phyloP scores from a whole-genome alignment of 108 stramenopile species.

The Cyclostephanos tholiformis region DNA sequence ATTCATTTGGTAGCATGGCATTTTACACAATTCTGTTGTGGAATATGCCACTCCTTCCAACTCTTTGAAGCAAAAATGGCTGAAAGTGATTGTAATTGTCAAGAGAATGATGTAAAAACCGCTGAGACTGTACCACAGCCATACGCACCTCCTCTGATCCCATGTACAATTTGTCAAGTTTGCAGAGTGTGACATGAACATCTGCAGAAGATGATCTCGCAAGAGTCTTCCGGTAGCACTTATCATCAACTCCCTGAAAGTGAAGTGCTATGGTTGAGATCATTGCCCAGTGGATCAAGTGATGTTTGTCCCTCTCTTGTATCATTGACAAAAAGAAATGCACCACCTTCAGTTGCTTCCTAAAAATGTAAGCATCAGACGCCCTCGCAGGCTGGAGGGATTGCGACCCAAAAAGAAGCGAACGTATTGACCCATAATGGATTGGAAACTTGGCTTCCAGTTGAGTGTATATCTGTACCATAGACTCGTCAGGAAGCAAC shows the following conservation, averaged over 20 bases:
- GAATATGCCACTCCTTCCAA: neutral
- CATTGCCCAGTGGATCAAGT: neutral
- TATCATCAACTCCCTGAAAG: neutral
- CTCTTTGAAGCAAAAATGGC: neutral
- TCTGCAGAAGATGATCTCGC: neutral
- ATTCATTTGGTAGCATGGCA: neutral
- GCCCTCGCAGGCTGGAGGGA: neutral
- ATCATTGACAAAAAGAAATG: neutral
- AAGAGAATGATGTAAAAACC: neutral
- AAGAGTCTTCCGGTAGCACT: neutral
- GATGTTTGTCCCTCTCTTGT: neutral
- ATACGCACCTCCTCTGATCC: too few species aligned
- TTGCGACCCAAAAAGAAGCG: neutral
- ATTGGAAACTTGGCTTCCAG: neutral
- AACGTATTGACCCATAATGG: neutral
- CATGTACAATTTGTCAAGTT: neutral
- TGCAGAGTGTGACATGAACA: neutral
- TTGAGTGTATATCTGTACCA: neutral
- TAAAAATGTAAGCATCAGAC: neutral
- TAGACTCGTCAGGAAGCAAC: neutral
- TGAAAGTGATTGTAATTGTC: conserved; percentile 4
- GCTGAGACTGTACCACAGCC: too few species aligned
- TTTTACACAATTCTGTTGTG: neutral
- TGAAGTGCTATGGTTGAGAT: neutral
- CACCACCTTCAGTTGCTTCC: neutral